Conservation (phyloP, 805 yeast species). For the Suhomyces pyralidae region DNA sequence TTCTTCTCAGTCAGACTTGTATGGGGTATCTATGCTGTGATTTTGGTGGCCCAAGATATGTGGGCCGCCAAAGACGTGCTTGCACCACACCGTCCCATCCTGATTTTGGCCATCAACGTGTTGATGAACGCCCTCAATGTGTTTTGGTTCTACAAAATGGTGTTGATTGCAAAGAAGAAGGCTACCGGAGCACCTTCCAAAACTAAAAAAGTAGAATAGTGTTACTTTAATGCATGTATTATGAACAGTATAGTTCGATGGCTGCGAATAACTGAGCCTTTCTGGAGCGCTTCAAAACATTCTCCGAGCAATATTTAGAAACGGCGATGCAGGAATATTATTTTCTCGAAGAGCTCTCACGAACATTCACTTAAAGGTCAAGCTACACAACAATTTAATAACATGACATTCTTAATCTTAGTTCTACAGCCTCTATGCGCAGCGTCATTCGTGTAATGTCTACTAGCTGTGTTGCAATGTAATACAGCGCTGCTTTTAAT, state of each 20-base stretch:
- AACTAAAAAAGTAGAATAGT: background rate
- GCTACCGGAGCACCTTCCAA: constrained; percentile 1
- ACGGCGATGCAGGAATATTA: background rate
- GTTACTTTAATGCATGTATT: background rate
- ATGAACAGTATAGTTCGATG: background rate
- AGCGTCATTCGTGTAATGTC: background rate
- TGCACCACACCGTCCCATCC: constrained; percentile 46
- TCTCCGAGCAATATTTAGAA: background rate
- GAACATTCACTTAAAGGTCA: background rate
- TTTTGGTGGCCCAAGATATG: constrained; percentile 47
- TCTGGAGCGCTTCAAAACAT: background rate
- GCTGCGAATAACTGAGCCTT: background rate
- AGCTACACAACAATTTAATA: background rate
- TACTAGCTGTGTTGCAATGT: background rate
- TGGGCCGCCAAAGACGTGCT: constrained; percentile 40
- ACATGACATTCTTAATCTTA: too few species aligned
- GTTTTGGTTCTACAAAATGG: constrained; percentile 88
- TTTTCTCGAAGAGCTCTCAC: background rate
- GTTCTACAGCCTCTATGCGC: too few species aligned
- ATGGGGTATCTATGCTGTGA: constrained; percentile 83
- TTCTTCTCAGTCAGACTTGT: constrained; percentile 78
- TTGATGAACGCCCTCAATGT: constrained; percentile 67
- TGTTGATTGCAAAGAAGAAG: constrained; percentile 64
- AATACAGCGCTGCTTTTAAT: background rate
- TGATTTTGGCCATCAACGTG: constrained; percentile 56